phyloP scores from a whole-genome alignment of 495 filamentous ascomycete genomes.

The Halenospora varia region DNA sequence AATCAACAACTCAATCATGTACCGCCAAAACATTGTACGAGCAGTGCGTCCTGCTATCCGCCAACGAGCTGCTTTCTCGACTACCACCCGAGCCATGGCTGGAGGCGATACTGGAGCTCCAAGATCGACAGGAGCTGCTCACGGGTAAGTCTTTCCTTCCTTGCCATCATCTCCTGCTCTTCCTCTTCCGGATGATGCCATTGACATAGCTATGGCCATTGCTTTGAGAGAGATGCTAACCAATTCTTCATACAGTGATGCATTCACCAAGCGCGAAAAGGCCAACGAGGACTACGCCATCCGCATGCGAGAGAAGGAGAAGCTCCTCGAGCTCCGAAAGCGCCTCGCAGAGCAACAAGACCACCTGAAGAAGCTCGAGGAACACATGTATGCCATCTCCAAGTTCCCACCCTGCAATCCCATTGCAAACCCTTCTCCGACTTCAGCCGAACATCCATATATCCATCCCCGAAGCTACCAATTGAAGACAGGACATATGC shows the following conservation, averaged over 20 bases:
- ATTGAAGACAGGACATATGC: no score
- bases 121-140: slow-evolving; percentile 40
- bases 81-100: slow-evolving; percentile 54
- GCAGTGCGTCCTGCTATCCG: slow-evolving; percentile 45
- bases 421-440: background rate
- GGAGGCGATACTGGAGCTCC: slow-evolving; percentile 68
- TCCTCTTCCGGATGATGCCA: no score
- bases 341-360: slow-evolving; percentile 77
- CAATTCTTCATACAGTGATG: slow-evolving; percentile 54
- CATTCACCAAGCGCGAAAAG: slow-evolving; percentile 86
- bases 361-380: slow-evolving; percentile 77
- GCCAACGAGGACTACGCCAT: slow-evolving; percentile 83
- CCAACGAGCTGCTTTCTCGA: slow-evolving; percentile 55
- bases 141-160: slow-evolving; percentile 22
- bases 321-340: slow-evolving; percentile 69
- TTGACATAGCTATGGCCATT: no score
- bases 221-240: background rate
- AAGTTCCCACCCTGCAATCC: background rate
- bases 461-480: background rate
- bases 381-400: slow-evolving; percentile 66
- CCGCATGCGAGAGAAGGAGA: slow-evolving; percentile 76
- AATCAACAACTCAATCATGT: slow-evolving; percentile 44
- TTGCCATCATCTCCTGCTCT: background rate
- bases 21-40: slow-evolving; percentile 60
- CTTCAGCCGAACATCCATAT: background rate